Base-by-base conservation (phyloP, 2,329 filamentous ascomycete species). In the Didymella segeticola region DNA sequence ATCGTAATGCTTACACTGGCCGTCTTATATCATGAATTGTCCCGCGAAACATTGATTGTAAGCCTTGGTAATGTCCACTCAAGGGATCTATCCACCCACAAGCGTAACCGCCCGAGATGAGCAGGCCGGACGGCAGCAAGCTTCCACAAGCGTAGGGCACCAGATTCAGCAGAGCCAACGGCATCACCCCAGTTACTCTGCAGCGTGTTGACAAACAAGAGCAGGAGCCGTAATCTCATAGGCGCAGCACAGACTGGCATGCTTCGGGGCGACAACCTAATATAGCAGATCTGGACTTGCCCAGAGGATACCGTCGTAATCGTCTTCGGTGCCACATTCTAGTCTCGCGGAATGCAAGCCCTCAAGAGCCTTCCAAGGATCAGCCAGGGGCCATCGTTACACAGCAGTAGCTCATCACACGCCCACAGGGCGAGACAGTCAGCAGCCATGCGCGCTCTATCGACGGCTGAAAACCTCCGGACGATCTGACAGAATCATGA, bases 381-480 rank as follows among this genome's bases (percentile, higher is more conserved):
- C 53, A 53, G 54, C 39, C 43, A 46, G 41, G 48, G 49, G 42
- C 31, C 42, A 56, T 29, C 37, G 59, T 65, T 41, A 29, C 45
- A 65, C 61, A 36, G 42, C 54, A 52, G 36, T 14, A 46, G n/a
- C 50, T 43, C 15, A 37, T 37, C 37, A 53, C 34, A 38, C 23
- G 38, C 29, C 43, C 22, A 33, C 38, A 58, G 45, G 52, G 30
- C 49, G 55, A 51, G 30, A 47, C 50, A 31, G 31, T 53, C 45
- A 23, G 39, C 33, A 34, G 36, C 45, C 39, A 47, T 45, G 55
- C 37, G 43, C 26, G 34, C 52, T 45, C 10, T 30, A 50, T 39
- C 14, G 29, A 37, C 34, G 45, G 26, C 42, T 38, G 10, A 38
- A 39, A 48, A 42, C 15, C 37, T 50, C 51, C 22, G 33, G 15